Percentiles rank a stretch among this genome's conserved stretches.
phyloP scores from a whole-genome alignment of 805 yeast genomes.

The Cyberlindnera petersonii region DNA sequence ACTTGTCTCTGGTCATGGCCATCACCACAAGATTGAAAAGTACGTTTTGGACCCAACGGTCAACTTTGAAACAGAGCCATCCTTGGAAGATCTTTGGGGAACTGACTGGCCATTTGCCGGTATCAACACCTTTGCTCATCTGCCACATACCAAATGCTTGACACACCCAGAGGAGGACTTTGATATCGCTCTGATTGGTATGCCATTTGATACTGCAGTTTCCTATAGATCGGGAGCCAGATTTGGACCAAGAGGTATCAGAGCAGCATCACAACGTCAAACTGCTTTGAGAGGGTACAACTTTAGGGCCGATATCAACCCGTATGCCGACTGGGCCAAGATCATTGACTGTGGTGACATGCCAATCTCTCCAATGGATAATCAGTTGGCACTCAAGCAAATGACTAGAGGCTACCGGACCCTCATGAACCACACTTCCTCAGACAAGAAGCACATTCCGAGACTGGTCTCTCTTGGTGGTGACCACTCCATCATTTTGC shows the following conservation, averaged over 20 bases:
- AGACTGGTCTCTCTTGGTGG: conserved; percentile 74
- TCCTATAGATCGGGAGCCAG: conserved; percentile 51
- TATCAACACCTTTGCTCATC: conserved; percentile 69
- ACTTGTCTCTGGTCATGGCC: conserved; percentile 6
- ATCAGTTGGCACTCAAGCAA: conserved; percentile 57
- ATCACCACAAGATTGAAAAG: conserved; percentile 14
- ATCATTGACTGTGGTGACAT: conserved; percentile 67
- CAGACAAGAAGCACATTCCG: conserved; percentile 41
- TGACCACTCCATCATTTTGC: conserved; percentile 73
- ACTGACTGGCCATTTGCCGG: conserved; percentile 70
- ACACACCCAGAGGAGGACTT: conserved; percentile 41
- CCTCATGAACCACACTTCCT: conserved; percentile 35
- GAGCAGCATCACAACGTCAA: conserved; percentile 70
- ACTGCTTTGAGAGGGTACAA: conserved; percentile 67
- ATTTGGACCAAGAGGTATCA: conserved; percentile 55
- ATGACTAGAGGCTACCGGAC: conserved; percentile 57
- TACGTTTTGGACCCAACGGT: conserved; percentile 17
- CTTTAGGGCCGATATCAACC: conserved; percentile 57
- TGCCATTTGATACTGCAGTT: conserved; percentile 52
- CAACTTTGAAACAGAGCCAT: conserved; percentile 28
- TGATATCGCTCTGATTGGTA: conserved; percentile 59
- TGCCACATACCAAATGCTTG: conserved; percentile 58
- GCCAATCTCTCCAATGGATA: conserved; percentile 66
- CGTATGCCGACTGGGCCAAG: conserved; percentile 50
- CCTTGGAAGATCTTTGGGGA: conserved; percentile 66